Base-by-base conservation (phyloP, 495 filamentous ascomycete genomes). In the Trichoderma virens region DNA sequence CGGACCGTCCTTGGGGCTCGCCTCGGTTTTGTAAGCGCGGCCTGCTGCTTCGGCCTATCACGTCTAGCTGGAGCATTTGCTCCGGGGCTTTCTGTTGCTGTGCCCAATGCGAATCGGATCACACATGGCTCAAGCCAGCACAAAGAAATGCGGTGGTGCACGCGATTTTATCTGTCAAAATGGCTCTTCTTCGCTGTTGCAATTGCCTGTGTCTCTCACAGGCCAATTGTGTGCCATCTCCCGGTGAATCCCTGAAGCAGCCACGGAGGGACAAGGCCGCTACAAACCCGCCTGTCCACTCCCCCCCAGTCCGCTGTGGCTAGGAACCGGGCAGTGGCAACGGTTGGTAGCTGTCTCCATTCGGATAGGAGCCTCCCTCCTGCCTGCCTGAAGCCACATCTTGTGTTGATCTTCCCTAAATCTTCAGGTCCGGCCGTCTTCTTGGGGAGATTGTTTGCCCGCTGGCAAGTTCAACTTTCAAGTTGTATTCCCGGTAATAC, bases 41-140 rank as follows among this genome's bases (percentile, higher is more conserved):
- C 70, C 65, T 68, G 69, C 62, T 64, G 66, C 59, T 45, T 51
- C 54, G 39, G 61, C 73, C 72, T 70, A 78, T 75, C 75, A 78
- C 30, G 65, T 35, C 51, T 11, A 5, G 9, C 27, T 3, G 74
- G 74, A 77, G 73, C 70, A 60, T 69, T 69, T 71, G 71, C 73
- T 77, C 74, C 74, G 74, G 72, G 23, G 61, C 65, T 66, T 66
- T 11, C 38, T 67, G 62, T 70, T 66, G 61, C 67, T 70, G 69
- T 68, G 71, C 68, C 66, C 72, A 67, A 70, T 72, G 66, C 70
- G 61, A 65, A 41, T 62, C 43, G 66, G 62, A 69, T 47, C 67
- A 69, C 68, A 70, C 66, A 68, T 67, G 65, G 62, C 65, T 72
- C 70, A 67, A 64, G 56, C 65, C 65, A 68, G 60, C 62, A 63